These are phyloP conservation scores for Discostella pseudostelligera DNA, from an alignment of 108 stramenopile genomes.

Conservation along the genomic window DNA sequence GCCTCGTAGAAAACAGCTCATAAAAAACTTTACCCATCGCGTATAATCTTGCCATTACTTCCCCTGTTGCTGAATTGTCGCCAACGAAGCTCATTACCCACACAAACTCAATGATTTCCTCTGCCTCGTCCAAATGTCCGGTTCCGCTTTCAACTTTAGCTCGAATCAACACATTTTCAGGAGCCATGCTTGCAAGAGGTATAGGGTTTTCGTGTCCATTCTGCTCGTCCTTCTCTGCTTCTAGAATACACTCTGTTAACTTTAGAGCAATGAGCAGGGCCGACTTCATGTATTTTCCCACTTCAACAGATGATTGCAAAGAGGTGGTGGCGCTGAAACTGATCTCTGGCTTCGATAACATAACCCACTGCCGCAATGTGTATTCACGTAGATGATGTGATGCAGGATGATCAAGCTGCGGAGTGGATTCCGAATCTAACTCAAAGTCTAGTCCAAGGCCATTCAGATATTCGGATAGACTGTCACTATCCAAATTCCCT, in stretches of 20 bases:
- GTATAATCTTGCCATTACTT: slow-evolving; percentile 9
- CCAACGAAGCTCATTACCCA: not conserved
- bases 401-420: no score
- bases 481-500: no score
- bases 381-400: not conserved
- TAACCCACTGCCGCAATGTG: slow-evolving; percentile 15
- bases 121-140: not conserved
- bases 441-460: no score
- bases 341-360: not conserved
- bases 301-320: not conserved
- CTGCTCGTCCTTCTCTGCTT: not conserved
- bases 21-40: slow-evolving; percentile 14
- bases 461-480: no score
- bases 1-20: slow-evolving; percentile 8
- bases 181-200: slow-evolving; percentile 22
- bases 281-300: slow-evolving; percentile 7
- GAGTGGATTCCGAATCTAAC: no score
- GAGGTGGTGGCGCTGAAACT: not conserved
- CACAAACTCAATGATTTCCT: slow-evolving; percentile 1
- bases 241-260: slow-evolving; percentile 19
- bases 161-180: slow-evolving; percentile 15
- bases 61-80: slow-evolving; percentile 4
- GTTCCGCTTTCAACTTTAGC: not conserved
- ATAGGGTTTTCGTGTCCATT: not conserved
- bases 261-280: slow-evolving; percentile 27